Evolutionary conservation across 805 yeast species (phyloP).

Genomic region (Yarrowia hollandica): DNA sequence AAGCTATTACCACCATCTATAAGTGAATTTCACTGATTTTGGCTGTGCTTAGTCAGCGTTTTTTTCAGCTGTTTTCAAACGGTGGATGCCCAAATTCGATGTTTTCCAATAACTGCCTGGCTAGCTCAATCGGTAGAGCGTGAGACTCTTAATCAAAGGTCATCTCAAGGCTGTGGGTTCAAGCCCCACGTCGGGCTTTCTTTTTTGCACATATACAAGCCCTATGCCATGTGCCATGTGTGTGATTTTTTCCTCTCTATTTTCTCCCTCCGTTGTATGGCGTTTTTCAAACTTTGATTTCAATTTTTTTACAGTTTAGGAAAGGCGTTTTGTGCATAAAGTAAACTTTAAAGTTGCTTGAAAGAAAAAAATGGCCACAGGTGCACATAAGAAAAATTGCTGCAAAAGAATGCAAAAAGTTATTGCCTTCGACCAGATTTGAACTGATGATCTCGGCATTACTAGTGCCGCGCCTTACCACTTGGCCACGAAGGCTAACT

Average conservation of each 20-base stretch:
- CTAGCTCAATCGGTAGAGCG: conserved; percentile 30
- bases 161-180: conserved; percentile 29
- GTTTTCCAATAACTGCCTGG: conserved; percentile 8
- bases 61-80: neutral
- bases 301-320: neutral
- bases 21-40: too few species aligned
- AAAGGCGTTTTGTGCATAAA: too few species aligned
- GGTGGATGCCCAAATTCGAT: neutral
- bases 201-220: neutral
- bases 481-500: conserved; percentile 27
- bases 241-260: neutral
- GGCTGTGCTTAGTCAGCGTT: neutral
- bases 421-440: conserved; percentile 22
- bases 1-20: too few species aligned
- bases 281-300: neutral
- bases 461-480: conserved; percentile 25
- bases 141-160: conserved; percentile 21
- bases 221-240: too few species aligned
- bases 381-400: too few species aligned
- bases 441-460: conserved; percentile 24
- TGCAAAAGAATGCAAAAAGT: too few species aligned
- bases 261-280: neutral
- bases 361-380: too few species aligned
- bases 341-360: too few species aligned
- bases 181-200: conserved; percentile 30